Conservation (phyloP, 306 rosid genomes). For the Prunus armeniaca region DNA sequence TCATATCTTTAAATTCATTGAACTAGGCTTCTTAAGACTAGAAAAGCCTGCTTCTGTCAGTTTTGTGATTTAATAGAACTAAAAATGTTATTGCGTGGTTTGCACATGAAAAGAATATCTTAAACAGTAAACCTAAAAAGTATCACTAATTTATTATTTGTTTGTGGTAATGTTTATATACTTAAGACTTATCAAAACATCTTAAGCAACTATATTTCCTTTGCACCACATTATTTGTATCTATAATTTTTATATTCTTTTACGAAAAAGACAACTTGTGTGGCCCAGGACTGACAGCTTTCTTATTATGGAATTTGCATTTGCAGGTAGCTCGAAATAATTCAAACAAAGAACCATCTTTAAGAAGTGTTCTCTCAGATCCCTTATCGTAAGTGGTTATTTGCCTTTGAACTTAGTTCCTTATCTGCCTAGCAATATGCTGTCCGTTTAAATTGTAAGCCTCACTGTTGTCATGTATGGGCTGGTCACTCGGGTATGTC, state of each 20-base stretch:
- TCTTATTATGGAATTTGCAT: slow-evolving; percentile 22
- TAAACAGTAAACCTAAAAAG: not conserved
- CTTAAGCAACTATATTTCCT: not conserved
- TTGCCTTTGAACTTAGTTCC: not conserved
- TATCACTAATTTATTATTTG: not conserved
- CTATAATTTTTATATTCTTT: not conserved
- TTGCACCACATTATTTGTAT: not conserved
- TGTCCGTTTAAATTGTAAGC: not conserved
- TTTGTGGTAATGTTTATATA: too few relatives aligned
- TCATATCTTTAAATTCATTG: not conserved
- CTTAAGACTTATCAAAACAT: too few relatives aligned
- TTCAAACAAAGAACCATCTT: slow-evolving; percentile 69
- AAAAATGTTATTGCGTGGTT: not conserved
- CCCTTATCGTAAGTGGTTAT: slow-evolving; percentile 78
- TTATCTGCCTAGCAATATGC: slow-evolving; percentile 1
- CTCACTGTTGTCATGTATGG: not conserved
- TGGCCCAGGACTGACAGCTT: not conserved
- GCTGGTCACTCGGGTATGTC: not conserved
- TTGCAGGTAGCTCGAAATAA: slow-evolving; percentile 57
- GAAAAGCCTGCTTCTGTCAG: not conserved
- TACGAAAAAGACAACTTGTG: not conserved
- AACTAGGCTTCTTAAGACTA: not conserved
- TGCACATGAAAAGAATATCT: not conserved
- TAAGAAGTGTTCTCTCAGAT: slow-evolving; percentile 93
- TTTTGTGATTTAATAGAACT: not conserved